A percentile compares a stretch with the other conserved stretches of the same genome.
phyloP scores from a whole-genome alignment of 2,329 filamentous ascomycete species.

The Beauveria australis region DNA sequence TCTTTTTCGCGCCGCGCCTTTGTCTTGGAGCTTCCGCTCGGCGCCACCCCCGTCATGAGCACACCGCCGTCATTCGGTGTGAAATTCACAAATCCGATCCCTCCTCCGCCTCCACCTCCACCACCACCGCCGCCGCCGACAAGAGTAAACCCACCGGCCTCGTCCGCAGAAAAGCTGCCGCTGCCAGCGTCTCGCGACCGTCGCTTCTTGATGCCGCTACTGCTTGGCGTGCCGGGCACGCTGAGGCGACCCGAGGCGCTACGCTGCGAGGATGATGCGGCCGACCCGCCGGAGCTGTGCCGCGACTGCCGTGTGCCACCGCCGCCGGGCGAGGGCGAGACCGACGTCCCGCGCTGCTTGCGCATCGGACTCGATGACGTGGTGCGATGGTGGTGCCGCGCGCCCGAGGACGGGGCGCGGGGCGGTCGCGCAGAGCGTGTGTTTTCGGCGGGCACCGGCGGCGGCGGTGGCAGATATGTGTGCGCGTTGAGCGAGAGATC shows the following conservation, averaged over 20 bases:
- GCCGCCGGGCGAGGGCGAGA: conserved; percentile 24
- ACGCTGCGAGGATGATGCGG: conserved; percentile 22
- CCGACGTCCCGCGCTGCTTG: conserved; percentile 33
- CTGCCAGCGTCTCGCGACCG: conserved; percentile 28
- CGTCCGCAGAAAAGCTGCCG: conserved; percentile 16
- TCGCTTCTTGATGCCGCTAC: conserved; percentile 27
- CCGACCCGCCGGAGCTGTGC: conserved; percentile 32
- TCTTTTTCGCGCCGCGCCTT: conserved; percentile 89
- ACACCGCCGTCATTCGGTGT: conserved; percentile 70
- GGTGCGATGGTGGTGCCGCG: conserved; percentile 33
- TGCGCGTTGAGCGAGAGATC: conserved; percentile 26
- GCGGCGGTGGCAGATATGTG: conserved; percentile 27
- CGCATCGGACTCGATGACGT: conserved; percentile 31
- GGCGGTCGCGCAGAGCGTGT: conserved; percentile 34
- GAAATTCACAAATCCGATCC: conserved; percentile 73
- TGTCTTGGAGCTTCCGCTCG: conserved; percentile 85
- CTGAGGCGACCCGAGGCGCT: conserved; percentile 28
- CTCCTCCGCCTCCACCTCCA: conserved; percentile 16
- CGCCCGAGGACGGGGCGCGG: conserved; percentile 45
- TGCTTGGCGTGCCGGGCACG: conserved; percentile 31
- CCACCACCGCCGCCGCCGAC: conserved; percentile 15
- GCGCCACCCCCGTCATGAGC: conserved; percentile 84
- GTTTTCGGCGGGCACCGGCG: conserved; percentile 15
- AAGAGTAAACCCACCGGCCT: conserved; percentile 17
- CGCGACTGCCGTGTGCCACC: conserved; percentile 21